Percentiles rank a stretch among this genome's conserved stretches.
These are phyloP conservation scores for Coniophora puteana DNA, from an alignment of 1,284 basidiomycete genomes.

Conservation along the genomic window DNA sequence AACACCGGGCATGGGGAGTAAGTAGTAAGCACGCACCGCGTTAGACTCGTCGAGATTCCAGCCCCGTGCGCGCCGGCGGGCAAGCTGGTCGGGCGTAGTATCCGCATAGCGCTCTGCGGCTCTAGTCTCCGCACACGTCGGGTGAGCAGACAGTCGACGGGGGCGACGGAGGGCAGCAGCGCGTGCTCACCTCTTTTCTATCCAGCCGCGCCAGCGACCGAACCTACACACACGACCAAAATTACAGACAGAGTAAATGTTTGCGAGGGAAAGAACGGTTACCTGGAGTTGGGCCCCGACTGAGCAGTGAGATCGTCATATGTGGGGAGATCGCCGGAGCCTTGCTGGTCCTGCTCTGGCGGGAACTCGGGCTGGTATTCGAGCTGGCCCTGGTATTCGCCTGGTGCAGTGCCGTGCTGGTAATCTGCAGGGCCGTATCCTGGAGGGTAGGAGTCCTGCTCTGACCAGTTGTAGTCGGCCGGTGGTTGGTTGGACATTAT, in stretches of 20 bases:
- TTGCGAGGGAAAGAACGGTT: constrained; percentile 13
- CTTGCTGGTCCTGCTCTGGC: constrained; percentile 58
- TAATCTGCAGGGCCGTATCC: no score
- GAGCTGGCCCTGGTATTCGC: no score
- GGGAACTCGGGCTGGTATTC: no score
- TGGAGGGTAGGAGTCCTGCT: no score
- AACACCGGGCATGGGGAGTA: not conserved
- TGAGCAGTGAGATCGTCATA: constrained; percentile 73
- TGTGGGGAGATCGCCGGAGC: constrained; percentile 62
- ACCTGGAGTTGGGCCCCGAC: constrained; percentile 76
- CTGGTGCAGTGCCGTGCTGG: no score
- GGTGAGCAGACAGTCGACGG: constrained; percentile 5
- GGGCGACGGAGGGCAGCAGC: constrained; percentile 2
- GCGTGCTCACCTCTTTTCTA: constrained; percentile 70
- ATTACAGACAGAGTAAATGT: constrained; percentile 4
- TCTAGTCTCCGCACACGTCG: constrained; percentile 33
- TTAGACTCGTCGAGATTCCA: constrained; percentile 50
- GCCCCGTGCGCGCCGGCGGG: constrained; percentile 57
- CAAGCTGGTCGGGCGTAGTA: constrained; percentile 52
- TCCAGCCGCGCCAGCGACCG: constrained; percentile 80
- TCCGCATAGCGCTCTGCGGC: constrained; percentile 78
- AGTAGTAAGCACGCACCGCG: constrained; percentile 12
- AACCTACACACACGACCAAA: constrained; percentile 47
- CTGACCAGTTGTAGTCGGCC: no score
- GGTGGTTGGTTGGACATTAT: no score